A percentile compares a stretch with the other conserved stretches of the same genome.
These are phyloP conservation scores for Cercospora brassicicola DNA, from an alignment of 2,329 filamentous ascomycete species.

Conservation along the genomic window DNA sequence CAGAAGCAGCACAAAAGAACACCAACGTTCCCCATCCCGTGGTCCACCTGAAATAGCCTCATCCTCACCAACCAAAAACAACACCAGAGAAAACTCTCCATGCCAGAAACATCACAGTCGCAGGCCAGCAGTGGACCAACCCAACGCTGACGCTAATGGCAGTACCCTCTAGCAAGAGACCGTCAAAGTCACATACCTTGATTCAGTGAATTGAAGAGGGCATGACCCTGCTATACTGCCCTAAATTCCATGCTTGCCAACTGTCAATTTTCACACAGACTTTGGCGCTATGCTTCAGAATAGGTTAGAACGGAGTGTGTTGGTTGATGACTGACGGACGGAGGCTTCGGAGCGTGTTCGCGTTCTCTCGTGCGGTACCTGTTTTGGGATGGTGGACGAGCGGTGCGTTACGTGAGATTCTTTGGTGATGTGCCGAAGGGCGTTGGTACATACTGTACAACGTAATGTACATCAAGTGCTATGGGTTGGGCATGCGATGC, in stretches of 20 bases:
- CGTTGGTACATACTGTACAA: neutral
- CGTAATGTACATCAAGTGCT: neutral
- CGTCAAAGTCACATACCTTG: constrained; percentile 12
- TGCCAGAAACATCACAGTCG: neutral
- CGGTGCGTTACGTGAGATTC: neutral
- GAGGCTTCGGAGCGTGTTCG: neutral
- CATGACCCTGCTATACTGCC: constrained; percentile 1
- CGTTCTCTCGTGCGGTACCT: neutral
- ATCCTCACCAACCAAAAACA: neutral
- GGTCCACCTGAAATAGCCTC: neutral
- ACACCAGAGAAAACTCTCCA: neutral
- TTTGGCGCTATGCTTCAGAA: constrained; percentile 10
- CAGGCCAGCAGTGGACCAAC: neutral
- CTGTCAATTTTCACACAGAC: neutral
- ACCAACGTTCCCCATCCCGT: neutral
- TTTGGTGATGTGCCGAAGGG: neutral
- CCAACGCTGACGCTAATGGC: constrained; percentile 1
- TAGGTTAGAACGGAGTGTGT: neutral
- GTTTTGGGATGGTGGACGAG: neutral
- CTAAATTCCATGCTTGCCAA: neutral
- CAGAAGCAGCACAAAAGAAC: too few relatives aligned
- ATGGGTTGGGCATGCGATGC: neutral
- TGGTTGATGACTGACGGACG: neutral
- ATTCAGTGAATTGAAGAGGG: neutral
- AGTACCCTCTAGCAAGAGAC: constrained; percentile 11